Evolutionary conservation across 1,139 yeast species (phyloP), one percentile per base, ranked within the genome.

Genomic region (Diutina catenulata): DNA sequence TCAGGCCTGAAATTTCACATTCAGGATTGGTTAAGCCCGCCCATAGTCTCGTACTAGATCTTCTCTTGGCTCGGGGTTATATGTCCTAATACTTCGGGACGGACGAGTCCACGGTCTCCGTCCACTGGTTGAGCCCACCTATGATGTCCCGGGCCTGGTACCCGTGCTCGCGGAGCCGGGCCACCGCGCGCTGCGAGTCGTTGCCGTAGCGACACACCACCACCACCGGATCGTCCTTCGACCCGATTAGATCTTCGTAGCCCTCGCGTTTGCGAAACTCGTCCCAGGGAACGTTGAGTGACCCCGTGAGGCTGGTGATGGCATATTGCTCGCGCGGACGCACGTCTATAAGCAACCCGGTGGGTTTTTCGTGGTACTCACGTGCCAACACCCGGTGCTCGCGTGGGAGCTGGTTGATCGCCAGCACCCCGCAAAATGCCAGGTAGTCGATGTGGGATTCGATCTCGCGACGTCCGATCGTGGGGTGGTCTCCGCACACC

Each of bases 161-260:
- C 0, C 76, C 75, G 40, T 71, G 59, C 4, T 64, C 58, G 11
- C 70, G 74, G 37, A 91, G 55, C 37, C 67, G 59, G 42, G 64
- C 58, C 0, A 83, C 76, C 0, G 95, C 94, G 15, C 76, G 57
- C 49, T 84, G 91, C 0, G 97, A 88, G 53, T 91, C 97, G 53
- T 86, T 87, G 5, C 99, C 99, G 52, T 67, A 78, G 28, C 97
- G 69, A 55, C 99, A 91, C 13, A 88, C 64, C 0, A 82, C 77
- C 43, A 53, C 67, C 1, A 67, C 47, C 0, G 47, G 45, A 10
- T 49, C 46, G 0, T 41, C 37, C 10, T 27, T 27, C 4, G 5
- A 3, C 11, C 18, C n/a, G 19, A 19, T 21, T 7, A 18, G 24
- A 6, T n/a, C n/a, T 19, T 69, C 50, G 4, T 66, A 62, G 8